Base-by-base conservation (phyloP, 2,329 filamentous ascomycete species). In the Pseudonectria buxi region DNA sequence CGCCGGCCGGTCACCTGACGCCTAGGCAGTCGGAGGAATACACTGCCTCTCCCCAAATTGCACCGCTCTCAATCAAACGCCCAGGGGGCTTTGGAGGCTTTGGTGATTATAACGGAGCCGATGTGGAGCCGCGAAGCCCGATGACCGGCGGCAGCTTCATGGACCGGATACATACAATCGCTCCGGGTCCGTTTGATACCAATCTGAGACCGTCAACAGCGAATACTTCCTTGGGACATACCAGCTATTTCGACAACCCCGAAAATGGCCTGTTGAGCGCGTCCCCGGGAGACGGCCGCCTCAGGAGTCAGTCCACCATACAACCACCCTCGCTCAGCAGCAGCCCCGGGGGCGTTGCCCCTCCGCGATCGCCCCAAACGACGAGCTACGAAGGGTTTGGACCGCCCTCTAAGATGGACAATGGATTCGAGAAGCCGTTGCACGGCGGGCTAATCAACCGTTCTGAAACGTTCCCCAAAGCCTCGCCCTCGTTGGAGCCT, bases 171-270 rank as follows among this genome's bases (percentile, higher is more conserved):
- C 74, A 84, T 46, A 71, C 65, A 7, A 81, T 85, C 50, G 69
- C 76, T 2, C 76, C 81, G 2, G 81, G 78, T 0, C 81, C 81
- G 0, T 84, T 86, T 48, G 76, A 78, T 44, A 56, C 69, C 24
- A 60, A 53, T 43, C 59, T 62, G 45, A 62, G 59, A 26, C 51
- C 57, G 22, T 53, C 45, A 16, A 47, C 46, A n/a, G 50, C 54
- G 11, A 63, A 64, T 28, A 52, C 57, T 1, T 61, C 62, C 24
- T 49, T 59, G 4, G 47, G 50, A 4, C 50, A 49, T n/a, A 56
- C 50, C 30, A 46, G 55, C 7, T 61, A 58, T 4, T 35, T 46
- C 11, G 45, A 53, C 7, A 51, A 33, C 3, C 43, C 39, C 35
- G 42, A 43, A 24, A 41, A 44, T 12, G 39, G 45, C 27, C 49